Evolutionary conservation across 331 rosid species (phyloP), one percentile per base, ranked within the genome.

Genomic region (Pyracantha coccinea): DNA sequence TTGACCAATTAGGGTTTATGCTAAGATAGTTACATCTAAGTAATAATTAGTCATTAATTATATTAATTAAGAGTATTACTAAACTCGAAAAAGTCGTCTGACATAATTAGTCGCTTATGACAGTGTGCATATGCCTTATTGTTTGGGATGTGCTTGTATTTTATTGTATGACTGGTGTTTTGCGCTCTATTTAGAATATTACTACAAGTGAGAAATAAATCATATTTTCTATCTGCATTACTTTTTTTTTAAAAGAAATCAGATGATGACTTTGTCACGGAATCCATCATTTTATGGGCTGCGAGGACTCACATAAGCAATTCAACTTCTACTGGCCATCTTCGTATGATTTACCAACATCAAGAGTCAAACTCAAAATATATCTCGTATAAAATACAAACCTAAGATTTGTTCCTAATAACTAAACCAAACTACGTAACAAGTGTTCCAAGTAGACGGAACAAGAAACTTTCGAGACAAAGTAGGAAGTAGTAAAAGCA

Each of bases 291-390:
- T 38, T 10, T 2, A 13, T 38, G 44, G 4, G 4, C 13, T 0
- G 4, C 0, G 4, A 38, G 3, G 13, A 38, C 44, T 38, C 13
- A 38, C 0, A 38, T 38, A 38, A 9, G 1, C 0, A 8, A 35
- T 35, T 2, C 1, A 35, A 0, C 12, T 0, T 0, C 1, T 0
- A 38, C 11, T 38, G 1, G 0, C 1, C 44, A 38, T 0, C 0
- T 0, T 38, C 1, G 0, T 38, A 0, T 1, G 0, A 38, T 1
- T 38, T 0, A 38, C 13, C 0, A 38, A 0, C 13, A 8, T 38
- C 0, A 38, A 3, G 0, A 9, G 0, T 38, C 1, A 0, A 38
- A 38, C 44, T 38, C 44, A 38, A 38, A 38, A 38, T 1, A 9
- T 38, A 38, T 9, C 0, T 1, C 4, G 4, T 38, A 0, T 38